Conservation (phyloP, 768 basidiomycete genomes). For the Phlegmacium glaucopus region DNA sequence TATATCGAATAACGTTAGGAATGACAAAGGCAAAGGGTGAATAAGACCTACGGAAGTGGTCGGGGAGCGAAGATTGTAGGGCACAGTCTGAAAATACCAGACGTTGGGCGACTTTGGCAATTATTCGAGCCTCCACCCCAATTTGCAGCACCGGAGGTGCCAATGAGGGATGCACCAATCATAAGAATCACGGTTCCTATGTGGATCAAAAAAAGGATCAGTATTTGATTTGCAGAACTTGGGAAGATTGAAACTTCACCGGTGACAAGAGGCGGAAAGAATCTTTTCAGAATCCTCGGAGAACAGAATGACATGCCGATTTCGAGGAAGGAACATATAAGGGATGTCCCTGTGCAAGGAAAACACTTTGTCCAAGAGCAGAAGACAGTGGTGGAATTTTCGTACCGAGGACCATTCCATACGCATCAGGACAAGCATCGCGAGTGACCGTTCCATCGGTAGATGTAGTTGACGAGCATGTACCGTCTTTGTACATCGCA, state of each 20-base stretch:
- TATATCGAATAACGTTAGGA: too few relatives aligned
- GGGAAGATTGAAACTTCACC: conserved; percentile 29
- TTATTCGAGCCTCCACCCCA: conserved; percentile 85
- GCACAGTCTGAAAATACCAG: conserved; percentile 68
- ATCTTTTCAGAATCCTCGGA: conserved; percentile 51
- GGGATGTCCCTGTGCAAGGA: conserved; percentile 53
- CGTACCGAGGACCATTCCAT: conserved; percentile 71
- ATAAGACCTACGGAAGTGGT: neutral
- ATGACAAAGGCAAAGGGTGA: neutral
- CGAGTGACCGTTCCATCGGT: conserved; percentile 59
- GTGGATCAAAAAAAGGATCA: neutral
- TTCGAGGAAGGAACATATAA: conserved; percentile 77
- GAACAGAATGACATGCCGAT: conserved; percentile 79
- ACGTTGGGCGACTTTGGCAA: conserved; percentile 57
- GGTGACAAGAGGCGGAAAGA: conserved; percentile 83
- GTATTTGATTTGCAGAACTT: neutral
- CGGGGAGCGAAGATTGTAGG: conserved; percentile 68
- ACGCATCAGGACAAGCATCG: conserved; percentile 73
- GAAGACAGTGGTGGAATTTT: neutral
- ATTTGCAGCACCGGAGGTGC: conserved; percentile 68
- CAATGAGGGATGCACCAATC: conserved; percentile 78
- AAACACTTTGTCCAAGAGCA: neutral
- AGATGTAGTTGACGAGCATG: conserved; percentile 57
- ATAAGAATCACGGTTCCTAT: conserved; percentile 74
- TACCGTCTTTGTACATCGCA: conserved; percentile 76